Conservation (phyloP, 2,329 filamentous ascomycete species). For the Neonectria neomacrospora region DNA sequence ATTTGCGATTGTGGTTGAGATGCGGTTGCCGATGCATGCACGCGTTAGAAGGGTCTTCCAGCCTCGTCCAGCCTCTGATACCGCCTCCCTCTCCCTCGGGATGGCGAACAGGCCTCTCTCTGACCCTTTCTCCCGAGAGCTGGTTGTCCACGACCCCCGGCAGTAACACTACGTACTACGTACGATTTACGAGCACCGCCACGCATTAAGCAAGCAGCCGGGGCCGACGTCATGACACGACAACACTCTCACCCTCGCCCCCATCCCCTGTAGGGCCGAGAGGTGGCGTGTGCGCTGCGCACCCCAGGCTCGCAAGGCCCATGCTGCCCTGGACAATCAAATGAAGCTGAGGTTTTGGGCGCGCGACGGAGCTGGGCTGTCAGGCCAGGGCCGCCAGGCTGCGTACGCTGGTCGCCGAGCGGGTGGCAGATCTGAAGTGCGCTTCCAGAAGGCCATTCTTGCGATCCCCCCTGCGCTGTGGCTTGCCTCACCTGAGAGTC, state of each 20-base stretch:
- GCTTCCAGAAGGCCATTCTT: conserved; percentile 40
- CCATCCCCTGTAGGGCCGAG: conserved; percentile 38
- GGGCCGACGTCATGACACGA: conserved; percentile 42
- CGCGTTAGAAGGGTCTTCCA: conserved; percentile 26
- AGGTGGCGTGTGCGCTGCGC: conserved; percentile 40
- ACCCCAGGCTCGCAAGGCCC: conserved; percentile 18
- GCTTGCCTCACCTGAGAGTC: conserved; percentile 44
- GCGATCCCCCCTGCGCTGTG: conserved; percentile 35
- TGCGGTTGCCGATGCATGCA: conserved; percentile 34
- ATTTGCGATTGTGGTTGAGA: conserved; percentile 19
- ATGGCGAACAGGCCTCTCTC: conserved; percentile 45
- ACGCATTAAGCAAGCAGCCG: background rate
- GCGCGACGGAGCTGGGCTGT: conserved; percentile 39
- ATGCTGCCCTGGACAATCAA: conserved; percentile 32
- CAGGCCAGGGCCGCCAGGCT: conserved; percentile 34
- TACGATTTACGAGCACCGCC: background rate
- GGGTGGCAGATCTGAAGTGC: conserved; percentile 39
- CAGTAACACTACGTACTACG: background rate
- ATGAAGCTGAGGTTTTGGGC: conserved; percentile 38
- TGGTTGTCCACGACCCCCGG: conserved; percentile 34
- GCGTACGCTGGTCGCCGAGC: conserved; percentile 21
- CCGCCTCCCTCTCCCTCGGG: conserved; percentile 40
- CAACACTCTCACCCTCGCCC: conserved; percentile 13
- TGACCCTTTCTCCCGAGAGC: conserved; percentile 37
- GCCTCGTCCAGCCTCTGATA: conserved; percentile 35